Conservation (phyloP, 1,139 yeast genomes). For the Eremothecium gossypii region DNA sequence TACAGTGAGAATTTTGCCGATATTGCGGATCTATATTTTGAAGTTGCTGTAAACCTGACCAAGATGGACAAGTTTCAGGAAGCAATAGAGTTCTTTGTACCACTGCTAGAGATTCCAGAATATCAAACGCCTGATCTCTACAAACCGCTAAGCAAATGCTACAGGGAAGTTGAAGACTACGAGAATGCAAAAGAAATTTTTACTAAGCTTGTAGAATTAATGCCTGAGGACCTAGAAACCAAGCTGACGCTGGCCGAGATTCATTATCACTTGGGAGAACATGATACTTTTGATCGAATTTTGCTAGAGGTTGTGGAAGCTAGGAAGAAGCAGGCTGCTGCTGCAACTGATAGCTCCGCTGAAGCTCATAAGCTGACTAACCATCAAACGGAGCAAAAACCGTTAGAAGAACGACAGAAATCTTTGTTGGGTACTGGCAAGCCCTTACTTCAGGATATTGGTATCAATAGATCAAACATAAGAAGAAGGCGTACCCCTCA, state of each 20-base stretch:
- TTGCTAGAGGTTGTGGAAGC: constrained; percentile 43
- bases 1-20: constrained; percentile 48
- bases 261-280: constrained; percentile 60
- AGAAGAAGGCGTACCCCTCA: constrained; percentile 29
- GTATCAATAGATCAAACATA: constrained; percentile 22
- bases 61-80: constrained; percentile 59
- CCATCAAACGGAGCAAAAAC: constrained; percentile 17
- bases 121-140: constrained; percentile 44
- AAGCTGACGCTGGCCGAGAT: constrained; percentile 77
- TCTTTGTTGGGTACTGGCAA: constrained; percentile 20
- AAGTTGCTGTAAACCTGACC: constrained; percentile 68
- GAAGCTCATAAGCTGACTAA: constrained; percentile 1
- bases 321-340: constrained; percentile 30
- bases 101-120: constrained; percentile 44
- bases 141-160: constrained; percentile 66
- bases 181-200: constrained; percentile 62
- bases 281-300: constrained; percentile 49
- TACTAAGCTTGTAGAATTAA: constrained; percentile 44
- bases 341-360: neutral
- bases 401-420: constrained; percentile 11
- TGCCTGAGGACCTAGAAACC: constrained; percentile 61
- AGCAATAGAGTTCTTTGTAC: constrained; percentile 57
- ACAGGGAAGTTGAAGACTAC: constrained; percentile 61
- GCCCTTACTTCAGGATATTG: constrained; percentile 33
- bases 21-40: constrained; percentile 63